Evolutionary conservation across 2,329 filamentous ascomycete genomes (phyloP), one percentile per base, ranked within the genome.

Genomic region (Pleochaeta shiraiana): DNA sequence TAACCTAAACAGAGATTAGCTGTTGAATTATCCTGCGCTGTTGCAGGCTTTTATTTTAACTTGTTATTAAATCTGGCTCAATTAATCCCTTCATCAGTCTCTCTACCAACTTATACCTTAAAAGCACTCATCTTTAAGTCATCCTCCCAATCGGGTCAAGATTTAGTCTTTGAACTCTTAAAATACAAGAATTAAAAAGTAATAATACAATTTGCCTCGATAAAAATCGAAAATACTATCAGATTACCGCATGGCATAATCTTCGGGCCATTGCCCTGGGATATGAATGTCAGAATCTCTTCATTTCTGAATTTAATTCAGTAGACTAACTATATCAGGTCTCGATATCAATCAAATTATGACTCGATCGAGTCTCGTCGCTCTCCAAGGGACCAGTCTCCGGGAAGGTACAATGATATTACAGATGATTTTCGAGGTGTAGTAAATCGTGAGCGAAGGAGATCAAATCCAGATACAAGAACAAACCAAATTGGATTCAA

Each of bases 401-500:
- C 76, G 43, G 70, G 69, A 60, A 68, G 72, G 43, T 72, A 72
- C 60, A 72, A 70, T 66, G 71, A 72, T 43, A 47, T 65, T n/a
- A 65, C 68, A 60, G 69, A 70, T 59, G 69, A 71, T 63, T 73
- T 70, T 43, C 70, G 71, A 66, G 68, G 69, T 62, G 69, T 68
- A 4, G 60, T 65, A 34, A 65, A 61, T 59, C 70, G 71, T 37
- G 72, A 72, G 43, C 68, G 70, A 67, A 68, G 71, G 12, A 67
- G 70, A 31, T 72, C 71, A n/a, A 68, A 69, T 53, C 64, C 70
- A 19, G 70, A 70, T 65, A 63, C 67, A 21, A 66, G 70, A 55
- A 65, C 68, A 21, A 72, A 69, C 70, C 77, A 78, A 65, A 78
- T 80, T 31, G 76, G 78, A n/a, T 88, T 88, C 66, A 81, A 80